A percentile compares a stretch with the other conserved stretches of the same genome.
These are phyloP conservation scores for Paralagenidium karlingii DNA, from an alignment of 352 stramenopile species.

Conservation along the genomic window DNA sequence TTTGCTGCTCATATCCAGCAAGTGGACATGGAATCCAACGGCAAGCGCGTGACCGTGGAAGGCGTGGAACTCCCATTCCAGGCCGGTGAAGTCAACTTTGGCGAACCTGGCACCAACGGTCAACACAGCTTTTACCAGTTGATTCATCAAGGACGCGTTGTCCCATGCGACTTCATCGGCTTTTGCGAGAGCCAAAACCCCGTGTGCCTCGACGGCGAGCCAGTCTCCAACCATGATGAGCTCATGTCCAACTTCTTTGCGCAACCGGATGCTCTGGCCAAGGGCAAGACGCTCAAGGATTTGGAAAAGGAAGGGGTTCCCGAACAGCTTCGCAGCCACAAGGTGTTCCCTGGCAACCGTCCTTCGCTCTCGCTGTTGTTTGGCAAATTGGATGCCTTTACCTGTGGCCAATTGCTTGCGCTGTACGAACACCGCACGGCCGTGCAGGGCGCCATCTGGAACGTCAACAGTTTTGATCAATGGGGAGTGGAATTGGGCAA, in stretches of 20 bases:
- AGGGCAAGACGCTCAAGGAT: slow-evolving; percentile 92
- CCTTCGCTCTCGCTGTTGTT: slow-evolving; percentile 96
- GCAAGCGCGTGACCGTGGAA: slow-evolving; percentile 94
- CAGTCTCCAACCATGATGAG: slow-evolving; percentile 97
- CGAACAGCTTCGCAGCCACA: slow-evolving; percentile 89
- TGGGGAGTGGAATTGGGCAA: slow-evolving; percentile 98
- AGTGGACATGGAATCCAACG: slow-evolving; percentile 99
- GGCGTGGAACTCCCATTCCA: slow-evolving; percentile 89
- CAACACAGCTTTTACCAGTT: slow-evolving; percentile 99
- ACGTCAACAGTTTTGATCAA: slow-evolving; percentile 98
- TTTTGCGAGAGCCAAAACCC: slow-evolving; percentile 93
- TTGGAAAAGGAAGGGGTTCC: slow-evolving; percentile 88
- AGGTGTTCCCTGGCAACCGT: slow-evolving; percentile 95
- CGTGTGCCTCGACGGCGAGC: slow-evolving; percentile 54
- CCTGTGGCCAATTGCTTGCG: slow-evolving; percentile 91
- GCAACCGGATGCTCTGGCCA: slow-evolving; percentile 95
- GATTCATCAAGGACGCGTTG: slow-evolving; percentile 95
- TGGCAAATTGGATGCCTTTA: slow-evolving; percentile 91
- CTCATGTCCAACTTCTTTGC: slow-evolving; percentile 99
- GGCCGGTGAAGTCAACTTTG: slow-evolving; percentile 95
- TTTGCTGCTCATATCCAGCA: slow-evolving; percentile 98
- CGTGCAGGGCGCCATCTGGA: slow-evolving; percentile 96
- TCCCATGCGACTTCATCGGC: slow-evolving; percentile 98
- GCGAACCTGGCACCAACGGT: slow-evolving; percentile 95
- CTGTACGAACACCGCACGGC: slow-evolving; percentile 98